These are phyloP conservation scores for Tetrahymena thermophila DNA, from an alignment of 73 alveolate genomes.

Conservation along the genomic window DNA sequence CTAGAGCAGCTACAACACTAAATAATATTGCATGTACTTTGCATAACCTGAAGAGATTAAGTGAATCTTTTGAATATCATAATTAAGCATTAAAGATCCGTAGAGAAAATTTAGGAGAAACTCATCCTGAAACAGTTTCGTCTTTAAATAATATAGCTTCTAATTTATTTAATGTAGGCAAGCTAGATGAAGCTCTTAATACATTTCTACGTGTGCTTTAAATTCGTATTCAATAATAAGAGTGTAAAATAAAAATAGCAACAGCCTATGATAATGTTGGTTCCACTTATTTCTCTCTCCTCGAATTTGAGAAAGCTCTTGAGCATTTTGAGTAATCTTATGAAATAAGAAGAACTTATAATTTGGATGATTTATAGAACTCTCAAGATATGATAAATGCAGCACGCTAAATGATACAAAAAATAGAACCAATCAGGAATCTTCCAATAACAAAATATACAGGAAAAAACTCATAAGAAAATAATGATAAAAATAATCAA, in stretches of 20 bases:
- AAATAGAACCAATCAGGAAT: not conserved
- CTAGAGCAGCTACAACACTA: not conserved
- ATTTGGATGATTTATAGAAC: not conserved
- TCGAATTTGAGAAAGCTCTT: not conserved
- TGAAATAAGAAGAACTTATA: not conserved
- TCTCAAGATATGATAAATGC: not conserved
- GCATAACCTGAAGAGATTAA: not conserved
- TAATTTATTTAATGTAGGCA: not conserved
- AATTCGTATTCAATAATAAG: not conserved
- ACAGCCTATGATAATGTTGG: not conserved
- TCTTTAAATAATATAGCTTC: not conserved
- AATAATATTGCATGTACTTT: not conserved
- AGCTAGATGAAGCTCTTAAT: not conserved
- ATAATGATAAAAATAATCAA: not conserved
- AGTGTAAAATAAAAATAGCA: not conserved
- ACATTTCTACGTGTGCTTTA: not conserved
- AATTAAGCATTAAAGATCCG: not conserved
- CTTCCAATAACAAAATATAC: not conserved
- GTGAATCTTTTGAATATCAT: not conserved
- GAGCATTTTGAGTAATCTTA: not conserved
- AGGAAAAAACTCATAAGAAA: not conserved
- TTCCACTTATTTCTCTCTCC: not conserved
- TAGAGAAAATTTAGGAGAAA: not conserved
- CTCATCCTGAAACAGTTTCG: not conserved
- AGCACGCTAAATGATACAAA: not conserved